Conservation (phyloP, 1,284 basidiomycete genomes). For the Fereydounia khargensis region DNA sequence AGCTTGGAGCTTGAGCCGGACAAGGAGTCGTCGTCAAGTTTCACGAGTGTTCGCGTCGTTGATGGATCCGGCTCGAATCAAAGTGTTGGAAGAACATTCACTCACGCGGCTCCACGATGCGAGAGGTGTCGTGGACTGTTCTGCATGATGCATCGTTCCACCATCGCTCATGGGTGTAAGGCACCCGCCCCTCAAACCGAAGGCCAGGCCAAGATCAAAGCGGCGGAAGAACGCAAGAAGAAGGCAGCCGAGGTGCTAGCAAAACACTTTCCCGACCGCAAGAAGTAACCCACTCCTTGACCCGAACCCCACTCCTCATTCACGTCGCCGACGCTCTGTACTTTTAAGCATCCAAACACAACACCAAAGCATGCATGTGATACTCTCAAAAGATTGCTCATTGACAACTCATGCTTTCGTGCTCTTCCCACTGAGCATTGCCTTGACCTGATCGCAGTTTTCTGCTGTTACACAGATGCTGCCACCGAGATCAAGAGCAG, state of each 20-base stretch:
- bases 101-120: conserved; percentile 39
- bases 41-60: background rate
- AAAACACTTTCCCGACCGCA: conserved; percentile 41
- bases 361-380: background rate
- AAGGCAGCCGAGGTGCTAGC: conserved; percentile 42
- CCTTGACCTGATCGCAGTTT: conserved; percentile 28
- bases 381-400: background rate
- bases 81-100: conserved; percentile 9
- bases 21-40: no score
- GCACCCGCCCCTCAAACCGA: conserved; percentile 37
- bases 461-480: conserved; percentile 35
- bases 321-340: background rate
- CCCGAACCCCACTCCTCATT: no score
- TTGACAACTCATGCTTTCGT: background rate
- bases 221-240: conserved; percentile 40
- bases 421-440: conserved; percentile 9
- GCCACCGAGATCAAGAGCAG: conserved; percentile 32
- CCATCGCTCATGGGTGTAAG: conserved; percentile 29
- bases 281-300: conserved; percentile 3
- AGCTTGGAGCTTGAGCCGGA: conserved; percentile 25
- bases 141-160: conserved; percentile 34
- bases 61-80: background rate
- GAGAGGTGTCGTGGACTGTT: conserved; percentile 41
- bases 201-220: conserved; percentile 36
- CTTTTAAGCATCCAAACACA: conserved; percentile 6